Conservation (phyloP, 805 yeast species). For the Saccharomyces jurei region DNA sequence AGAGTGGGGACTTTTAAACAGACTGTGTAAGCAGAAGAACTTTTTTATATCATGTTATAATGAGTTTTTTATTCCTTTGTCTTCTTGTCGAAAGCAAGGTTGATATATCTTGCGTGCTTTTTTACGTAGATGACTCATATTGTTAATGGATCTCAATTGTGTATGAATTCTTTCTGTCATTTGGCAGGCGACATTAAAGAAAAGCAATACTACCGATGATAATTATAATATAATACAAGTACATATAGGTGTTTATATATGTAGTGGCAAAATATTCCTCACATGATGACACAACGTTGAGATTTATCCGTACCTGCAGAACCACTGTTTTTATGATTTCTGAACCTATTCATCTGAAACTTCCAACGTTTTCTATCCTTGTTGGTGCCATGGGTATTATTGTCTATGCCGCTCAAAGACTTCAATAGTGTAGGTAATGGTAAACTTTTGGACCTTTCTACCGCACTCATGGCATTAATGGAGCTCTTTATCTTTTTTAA, state of each 20-base stretch:
- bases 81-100: neutral
- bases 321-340: conserved; percentile 7
- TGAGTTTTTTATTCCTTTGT: neutral
- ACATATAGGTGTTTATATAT: neutral
- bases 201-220: neutral
- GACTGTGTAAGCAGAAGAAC: neutral
- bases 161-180: neutral
- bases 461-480: conserved; percentile 7
- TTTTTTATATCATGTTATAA: neutral
- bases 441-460: conserved; percentile 27
- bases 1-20: neutral
- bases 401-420: conserved; percentile 13
- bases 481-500: conserved; percentile 11
- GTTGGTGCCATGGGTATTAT: neutral
- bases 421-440: conserved; percentile 17
- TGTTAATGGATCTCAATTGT: neutral
- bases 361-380: conserved; percentile 18
- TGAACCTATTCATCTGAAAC: conserved; percentile 17
- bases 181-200: neutral
- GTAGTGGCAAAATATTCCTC: neutral
- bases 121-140: neutral
- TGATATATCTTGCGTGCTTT: neutral
- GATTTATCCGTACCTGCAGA: conserved; percentile 3
- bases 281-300: conserved; percentile 13
- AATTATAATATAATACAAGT: neutral